Conservation (phyloP, 2,329 filamentous ascomycete genomes). For the Paramyrothecium roridum region DNA sequence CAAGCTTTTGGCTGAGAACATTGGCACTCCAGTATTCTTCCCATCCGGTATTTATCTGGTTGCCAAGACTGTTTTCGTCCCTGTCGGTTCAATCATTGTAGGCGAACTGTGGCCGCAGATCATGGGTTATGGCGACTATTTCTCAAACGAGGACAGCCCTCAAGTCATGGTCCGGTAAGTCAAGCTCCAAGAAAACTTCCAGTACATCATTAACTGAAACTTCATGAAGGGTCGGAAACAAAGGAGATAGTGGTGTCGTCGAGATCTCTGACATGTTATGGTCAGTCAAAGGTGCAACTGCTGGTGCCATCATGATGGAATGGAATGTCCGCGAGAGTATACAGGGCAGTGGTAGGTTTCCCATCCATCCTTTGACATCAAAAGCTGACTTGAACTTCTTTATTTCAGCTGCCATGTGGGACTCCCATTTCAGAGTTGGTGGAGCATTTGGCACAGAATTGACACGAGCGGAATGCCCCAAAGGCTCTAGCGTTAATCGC, state of each 20-base stretch:
- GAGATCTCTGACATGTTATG: constrained; percentile 70
- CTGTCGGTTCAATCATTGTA: constrained; percentile 62
- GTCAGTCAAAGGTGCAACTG: constrained; percentile 60
- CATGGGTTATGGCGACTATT: constrained; percentile 16
- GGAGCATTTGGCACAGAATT: constrained; percentile 67
- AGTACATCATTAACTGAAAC: background rate
- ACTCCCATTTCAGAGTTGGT: constrained; percentile 64
- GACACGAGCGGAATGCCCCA: constrained; percentile 58
- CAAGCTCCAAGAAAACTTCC: too few species aligned
- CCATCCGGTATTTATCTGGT: constrained; percentile 21
- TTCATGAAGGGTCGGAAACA: constrained; percentile 46
- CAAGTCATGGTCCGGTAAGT: constrained; percentile 55
- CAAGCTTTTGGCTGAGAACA: constrained; percentile 7
- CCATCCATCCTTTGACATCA: too few species aligned
- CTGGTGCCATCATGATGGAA: constrained; percentile 63
- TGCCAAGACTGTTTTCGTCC: constrained; percentile 36
- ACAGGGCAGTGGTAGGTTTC: constrained; percentile 36
- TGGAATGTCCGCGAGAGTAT: constrained; percentile 56
- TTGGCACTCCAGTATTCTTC: constrained; percentile 13
- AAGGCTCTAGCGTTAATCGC: constrained; percentile 42
- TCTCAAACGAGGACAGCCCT: constrained; percentile 62
- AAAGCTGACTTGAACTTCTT: too few species aligned
- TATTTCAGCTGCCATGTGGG: constrained; percentile 11
- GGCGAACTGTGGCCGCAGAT: constrained; percentile 35
- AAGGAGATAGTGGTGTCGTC: constrained; percentile 58